Conservation (phyloP, 2,329 filamentous ascomycete genomes). For the Sordariomycetes sp. region DNA sequence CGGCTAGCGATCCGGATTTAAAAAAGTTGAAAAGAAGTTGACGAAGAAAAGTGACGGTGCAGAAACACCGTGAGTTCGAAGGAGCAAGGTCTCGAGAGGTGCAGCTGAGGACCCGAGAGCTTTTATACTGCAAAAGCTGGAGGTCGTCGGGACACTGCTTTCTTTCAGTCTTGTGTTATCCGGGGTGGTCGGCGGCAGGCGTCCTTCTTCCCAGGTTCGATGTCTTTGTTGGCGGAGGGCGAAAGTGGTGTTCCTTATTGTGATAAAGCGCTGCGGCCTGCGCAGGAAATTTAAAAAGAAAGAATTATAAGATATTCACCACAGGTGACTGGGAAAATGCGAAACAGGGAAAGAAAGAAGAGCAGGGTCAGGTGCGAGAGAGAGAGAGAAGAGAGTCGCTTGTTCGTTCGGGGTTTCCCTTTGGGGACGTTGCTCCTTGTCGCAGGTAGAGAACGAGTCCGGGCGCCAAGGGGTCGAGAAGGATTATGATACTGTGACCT, state of each 20-base stretch:
- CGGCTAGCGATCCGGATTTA: no score
- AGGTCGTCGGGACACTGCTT: no score
- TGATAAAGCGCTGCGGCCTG: not conserved
- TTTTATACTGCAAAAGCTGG: no score
- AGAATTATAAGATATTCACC: not conserved
- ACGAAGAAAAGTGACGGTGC: not conserved
- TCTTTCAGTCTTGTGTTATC: no score
- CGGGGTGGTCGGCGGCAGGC: no score
- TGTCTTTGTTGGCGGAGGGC: not conserved
- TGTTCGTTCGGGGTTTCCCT: not conserved
- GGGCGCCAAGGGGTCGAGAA: not conserved
- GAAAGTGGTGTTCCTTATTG: not conserved
- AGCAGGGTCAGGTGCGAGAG: no score
- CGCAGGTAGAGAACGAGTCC: not conserved
- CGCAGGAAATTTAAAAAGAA: not conserved
- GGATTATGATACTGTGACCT: no score
- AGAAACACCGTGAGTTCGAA: no score
- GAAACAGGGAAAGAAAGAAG: not conserved
- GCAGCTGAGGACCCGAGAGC: no score
- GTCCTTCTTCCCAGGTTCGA: no score
- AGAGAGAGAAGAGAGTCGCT: not conserved
- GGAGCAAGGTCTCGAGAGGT: no score
- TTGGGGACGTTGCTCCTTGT: not conserved
- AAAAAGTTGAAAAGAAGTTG: not conserved
- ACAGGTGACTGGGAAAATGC: not conserved